These are phyloP conservation scores for Colletotrichum cereale DNA, from an alignment of 2,329 filamentous ascomycete species.

Conservation along the genomic window DNA sequence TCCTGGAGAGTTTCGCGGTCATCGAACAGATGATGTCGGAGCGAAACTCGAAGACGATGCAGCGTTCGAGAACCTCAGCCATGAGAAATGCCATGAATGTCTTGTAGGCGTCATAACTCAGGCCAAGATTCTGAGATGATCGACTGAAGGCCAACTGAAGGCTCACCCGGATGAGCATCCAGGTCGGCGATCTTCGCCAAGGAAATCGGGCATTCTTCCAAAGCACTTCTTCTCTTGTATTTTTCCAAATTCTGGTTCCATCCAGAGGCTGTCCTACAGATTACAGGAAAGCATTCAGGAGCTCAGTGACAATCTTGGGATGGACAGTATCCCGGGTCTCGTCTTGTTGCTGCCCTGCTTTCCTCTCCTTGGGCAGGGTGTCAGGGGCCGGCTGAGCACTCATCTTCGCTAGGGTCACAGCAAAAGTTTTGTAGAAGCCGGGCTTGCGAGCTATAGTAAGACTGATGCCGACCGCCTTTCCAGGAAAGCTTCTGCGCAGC, in stretches of 20 bases:
- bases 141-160: slow-evolving; percentile 53
- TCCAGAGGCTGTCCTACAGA: slow-evolving; percentile 50
- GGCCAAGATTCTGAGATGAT: slow-evolving; percentile 26
- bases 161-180: slow-evolving; percentile 66
- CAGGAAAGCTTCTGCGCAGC: slow-evolving; percentile 47
- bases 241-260: slow-evolving; percentile 57
- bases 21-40: slow-evolving; percentile 54
- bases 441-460: slow-evolving; percentile 28
- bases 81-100: slow-evolving; percentile 62
- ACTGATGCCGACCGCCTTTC: slow-evolving; percentile 42
- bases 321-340: slow-evolving; percentile 63
- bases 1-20: slow-evolving; percentile 57
- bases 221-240: slow-evolving; percentile 66
- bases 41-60: slow-evolving; percentile 34
- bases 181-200: slow-evolving; percentile 66
- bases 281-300: slow-evolving; percentile 56
- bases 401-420: slow-evolving; percentile 46
- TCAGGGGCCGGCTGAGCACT: slow-evolving; percentile 44
- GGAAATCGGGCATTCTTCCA: slow-evolving; percentile 51
- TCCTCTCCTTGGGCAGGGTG: slow-evolving; percentile 46
- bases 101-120: slow-evolving; percentile 57
- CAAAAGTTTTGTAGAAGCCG: slow-evolving; percentile 42
- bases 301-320: slow-evolving; percentile 65
- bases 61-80: slow-evolving; percentile 48
- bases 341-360: slow-evolving; percentile 50